phyloP scores from a whole-genome alignment of 345 rosid genomes.

The Anastatica hierochuntica region DNA sequence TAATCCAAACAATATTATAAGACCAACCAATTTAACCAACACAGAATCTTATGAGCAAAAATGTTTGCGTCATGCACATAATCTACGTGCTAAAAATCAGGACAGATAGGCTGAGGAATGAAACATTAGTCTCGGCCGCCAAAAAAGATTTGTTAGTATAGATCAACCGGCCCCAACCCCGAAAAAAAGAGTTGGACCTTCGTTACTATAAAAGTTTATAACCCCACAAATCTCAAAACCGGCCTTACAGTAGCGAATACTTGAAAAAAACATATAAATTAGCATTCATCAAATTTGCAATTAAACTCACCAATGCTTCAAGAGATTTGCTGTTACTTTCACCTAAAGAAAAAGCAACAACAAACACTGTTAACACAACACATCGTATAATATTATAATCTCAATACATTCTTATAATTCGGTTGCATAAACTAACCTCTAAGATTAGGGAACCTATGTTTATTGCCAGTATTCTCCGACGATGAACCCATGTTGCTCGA shows the following conservation, averaged over 20 bases:
- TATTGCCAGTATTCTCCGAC: constrained; percentile 37
- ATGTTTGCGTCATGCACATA: not conserved
- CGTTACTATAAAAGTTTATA: too few species aligned
- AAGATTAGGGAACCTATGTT: constrained; percentile 51
- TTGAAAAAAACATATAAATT: not conserved
- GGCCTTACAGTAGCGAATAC: too few species aligned
- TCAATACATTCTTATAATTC: too few species aligned
- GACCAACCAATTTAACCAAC: not conserved
- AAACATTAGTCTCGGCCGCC: too few species aligned
- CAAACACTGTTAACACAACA: not conserved
- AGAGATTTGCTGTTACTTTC: constrained; percentile 63
- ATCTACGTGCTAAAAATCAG: too few species aligned
- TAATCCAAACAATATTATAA: not conserved
- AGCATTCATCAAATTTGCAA: not conserved
- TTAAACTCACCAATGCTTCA: constrained; percentile 64
- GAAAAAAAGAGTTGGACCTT: too few species aligned
- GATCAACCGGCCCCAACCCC: too few species aligned
- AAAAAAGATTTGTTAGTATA: too few species aligned
- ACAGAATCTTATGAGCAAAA: not conserved
- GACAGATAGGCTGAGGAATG: too few species aligned
- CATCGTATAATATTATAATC: not conserved
- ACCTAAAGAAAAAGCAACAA: constrained; percentile 33
- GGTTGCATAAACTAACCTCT: constrained; percentile 39
- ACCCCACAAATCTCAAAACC: too few species aligned
- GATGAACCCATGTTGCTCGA: constrained; percentile 36